Conservation (phyloP, 2,329 filamentous ascomycete species). For the Alternaria ethzedia region DNA sequence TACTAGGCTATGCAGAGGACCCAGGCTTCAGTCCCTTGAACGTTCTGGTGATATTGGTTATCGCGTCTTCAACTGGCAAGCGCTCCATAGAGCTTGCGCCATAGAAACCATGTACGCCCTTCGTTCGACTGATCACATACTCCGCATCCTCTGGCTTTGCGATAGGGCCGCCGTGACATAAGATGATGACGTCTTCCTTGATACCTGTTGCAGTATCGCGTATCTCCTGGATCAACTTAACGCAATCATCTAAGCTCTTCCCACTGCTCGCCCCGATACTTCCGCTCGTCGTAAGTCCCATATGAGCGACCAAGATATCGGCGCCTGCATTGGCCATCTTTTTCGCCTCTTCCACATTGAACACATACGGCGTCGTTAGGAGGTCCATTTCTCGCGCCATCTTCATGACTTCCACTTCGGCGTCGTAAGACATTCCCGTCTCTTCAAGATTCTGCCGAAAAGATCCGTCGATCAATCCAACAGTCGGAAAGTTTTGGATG, state of each 20-base stretch:
- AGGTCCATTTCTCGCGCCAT: slow-evolving; percentile 65
- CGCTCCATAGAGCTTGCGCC: slow-evolving; percentile 75
- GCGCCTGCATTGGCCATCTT: slow-evolving; percentile 70
- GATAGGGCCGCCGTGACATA: slow-evolving; percentile 76
- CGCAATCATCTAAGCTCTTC: slow-evolving; percentile 69
- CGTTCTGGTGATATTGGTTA: slow-evolving; percentile 62
- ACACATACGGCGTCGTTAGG: slow-evolving; percentile 74
- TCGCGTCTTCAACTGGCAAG: slow-evolving; percentile 70
- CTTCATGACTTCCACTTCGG: slow-evolving; percentile 71
- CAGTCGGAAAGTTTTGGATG: slow-evolving; percentile 76
- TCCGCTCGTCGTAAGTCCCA: slow-evolving; percentile 70
- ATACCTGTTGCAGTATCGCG: slow-evolving; percentile 64
- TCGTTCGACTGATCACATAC: slow-evolving; percentile 66
- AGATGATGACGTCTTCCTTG: slow-evolving; percentile 65
- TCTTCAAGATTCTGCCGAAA: slow-evolving; percentile 74
- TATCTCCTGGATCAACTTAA: slow-evolving; percentile 67
- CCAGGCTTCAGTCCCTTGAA: slow-evolving; percentile 56
- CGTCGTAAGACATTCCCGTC: slow-evolving; percentile 72
- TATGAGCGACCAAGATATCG: slow-evolving; percentile 71
- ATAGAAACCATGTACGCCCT: slow-evolving; percentile 73
- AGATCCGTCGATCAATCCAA: slow-evolving; percentile 71
- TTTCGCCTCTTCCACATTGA: slow-evolving; percentile 65
- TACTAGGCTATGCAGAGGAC: not conserved
- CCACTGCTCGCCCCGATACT: slow-evolving; percentile 69
- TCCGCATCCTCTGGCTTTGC: slow-evolving; percentile 68